Conservation (phyloP, 176 grass and related monocot species). For the Thalia dealbata region DNA sequence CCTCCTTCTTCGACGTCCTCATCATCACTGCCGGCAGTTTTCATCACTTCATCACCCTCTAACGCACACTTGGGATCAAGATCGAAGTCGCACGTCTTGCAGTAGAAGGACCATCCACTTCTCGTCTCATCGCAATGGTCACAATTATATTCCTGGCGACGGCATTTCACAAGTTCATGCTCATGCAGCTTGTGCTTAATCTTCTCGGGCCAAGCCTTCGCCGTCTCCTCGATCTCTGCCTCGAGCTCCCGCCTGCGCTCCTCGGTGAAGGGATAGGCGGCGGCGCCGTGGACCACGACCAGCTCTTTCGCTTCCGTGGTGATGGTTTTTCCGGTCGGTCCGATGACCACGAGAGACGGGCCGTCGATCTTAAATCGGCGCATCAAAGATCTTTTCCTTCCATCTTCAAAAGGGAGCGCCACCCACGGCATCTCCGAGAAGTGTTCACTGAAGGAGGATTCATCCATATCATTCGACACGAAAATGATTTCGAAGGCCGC, state of each 20-base stretch:
- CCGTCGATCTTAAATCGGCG: conserved; percentile 46
- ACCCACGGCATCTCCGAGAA: conserved; percentile 79
- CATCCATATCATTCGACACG: conserved; percentile 56
- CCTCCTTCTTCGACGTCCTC: conserved; percentile 27
- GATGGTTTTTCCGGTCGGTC: conserved; percentile 49
- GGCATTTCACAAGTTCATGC: conserved; percentile 59
- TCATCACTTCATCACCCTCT: conserved; percentile 6
- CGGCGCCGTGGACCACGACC: conserved; percentile 40
- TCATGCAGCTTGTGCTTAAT: conserved; percentile 58
- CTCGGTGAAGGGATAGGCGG: conserved; percentile 65
- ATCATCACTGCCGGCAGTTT: conserved; percentile 5
- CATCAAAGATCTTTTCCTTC: conserved; percentile 33
- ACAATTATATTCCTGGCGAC: conserved; percentile 25
- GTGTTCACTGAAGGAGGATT: conserved; percentile 49
- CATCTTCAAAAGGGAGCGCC: conserved; percentile 62
- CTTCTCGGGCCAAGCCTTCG: conserved; percentile 54
- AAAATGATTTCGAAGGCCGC: conserved; percentile 68
- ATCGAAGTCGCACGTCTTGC: conserved; percentile 5
- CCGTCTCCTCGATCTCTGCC: conserved; percentile 40
- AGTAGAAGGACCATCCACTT: conserved; percentile 29
- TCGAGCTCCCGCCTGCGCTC: conserved; percentile 48
- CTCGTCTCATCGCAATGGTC: conserved; percentile 2
- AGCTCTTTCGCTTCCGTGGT: conserved; percentile 32
- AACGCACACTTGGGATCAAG: conserved; percentile 51
- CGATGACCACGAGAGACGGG: conserved; percentile 61